Conservation (phyloP, 345 rosid genomes). For the Durio zibethinus region DNA sequence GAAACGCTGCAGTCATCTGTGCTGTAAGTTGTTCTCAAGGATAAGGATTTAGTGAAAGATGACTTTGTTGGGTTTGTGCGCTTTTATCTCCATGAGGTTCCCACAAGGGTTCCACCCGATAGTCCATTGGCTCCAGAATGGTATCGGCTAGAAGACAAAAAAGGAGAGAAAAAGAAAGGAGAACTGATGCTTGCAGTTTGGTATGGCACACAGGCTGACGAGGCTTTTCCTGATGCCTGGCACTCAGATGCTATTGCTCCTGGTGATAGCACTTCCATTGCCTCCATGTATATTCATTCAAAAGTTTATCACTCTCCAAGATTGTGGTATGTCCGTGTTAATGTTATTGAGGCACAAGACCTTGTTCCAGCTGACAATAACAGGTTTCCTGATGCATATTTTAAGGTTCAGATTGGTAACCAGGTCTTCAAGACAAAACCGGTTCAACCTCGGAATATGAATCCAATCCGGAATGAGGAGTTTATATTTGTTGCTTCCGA, state of each 20-base stretch:
- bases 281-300: slow-evolving; percentile 56
- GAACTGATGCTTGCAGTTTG: slow-evolving; percentile 95
- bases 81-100: slow-evolving; percentile 67
- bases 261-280: slow-evolving; percentile 40
- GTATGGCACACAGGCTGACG: slow-evolving; percentile 97
- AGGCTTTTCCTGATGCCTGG: slow-evolving; percentile 85
- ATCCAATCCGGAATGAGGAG: slow-evolving; percentile 89
- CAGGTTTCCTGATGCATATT: slow-evolving; percentile 61
- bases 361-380: slow-evolving; percentile 54
- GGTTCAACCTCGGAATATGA: slow-evolving; percentile 44
- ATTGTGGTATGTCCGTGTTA: slow-evolving; percentile 84
- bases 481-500: slow-evolving; percentile 85
- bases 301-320: slow-evolving; percentile 93
- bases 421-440: slow-evolving; percentile 70
- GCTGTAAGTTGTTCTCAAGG: slow-evolving; percentile 69
- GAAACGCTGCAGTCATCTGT: slow-evolving; percentile 59
- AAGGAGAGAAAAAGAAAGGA: slow-evolving; percentile 60
- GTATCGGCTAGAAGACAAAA: slow-evolving; percentile 67
- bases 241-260: slow-evolving; percentile 75
- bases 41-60: slow-evolving; percentile 73
- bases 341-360: slow-evolving; percentile 87
- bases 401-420: slow-evolving; percentile 60
- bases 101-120: slow-evolving; percentile 72
- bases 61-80: slow-evolving; percentile 64
- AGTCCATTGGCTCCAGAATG: slow-evolving; percentile 97